Evolutionary conservation across 2,329 filamentous ascomycete genomes (phyloP).

Genomic region (Septoria petroselini): DNA sequence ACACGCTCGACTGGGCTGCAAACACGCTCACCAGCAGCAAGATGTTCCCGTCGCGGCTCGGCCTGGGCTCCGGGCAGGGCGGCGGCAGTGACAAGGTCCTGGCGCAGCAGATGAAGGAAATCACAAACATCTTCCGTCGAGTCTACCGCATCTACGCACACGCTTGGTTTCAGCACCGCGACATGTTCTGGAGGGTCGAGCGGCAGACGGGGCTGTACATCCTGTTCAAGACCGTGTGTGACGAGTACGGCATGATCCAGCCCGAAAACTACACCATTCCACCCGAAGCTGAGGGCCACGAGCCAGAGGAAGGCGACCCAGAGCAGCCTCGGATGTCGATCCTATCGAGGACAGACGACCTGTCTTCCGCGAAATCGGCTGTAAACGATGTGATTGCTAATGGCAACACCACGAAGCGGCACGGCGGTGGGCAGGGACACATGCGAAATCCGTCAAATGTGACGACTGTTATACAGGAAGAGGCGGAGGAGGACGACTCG

Average conservation of each 20-base stretch:
- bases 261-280: slow-evolving; percentile 96
- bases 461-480: slow-evolving; percentile 76
- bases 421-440: slow-evolving; percentile 56
- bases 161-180: slow-evolving; percentile 96
- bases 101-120: slow-evolving; percentile 68
- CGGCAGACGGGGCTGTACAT: slow-evolving; percentile 87
- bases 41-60: slow-evolving; percentile 85
- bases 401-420: slow-evolving; percentile 72
- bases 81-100: slow-evolving; percentile 37
- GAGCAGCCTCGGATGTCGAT: slow-evolving; percentile 18
- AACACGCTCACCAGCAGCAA: slow-evolving; percentile 92
- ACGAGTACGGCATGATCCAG: slow-evolving; percentile 82
- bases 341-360: slow-evolving; percentile 18
- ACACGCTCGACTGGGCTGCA: slow-evolving; percentile 96
- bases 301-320: slow-evolving; percentile 41
- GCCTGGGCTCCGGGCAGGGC: slow-evolving; percentile 45
- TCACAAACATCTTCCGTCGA: slow-evolving; percentile 91
- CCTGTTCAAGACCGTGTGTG: slow-evolving; percentile 96
- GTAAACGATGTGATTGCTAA: slow-evolving; percentile 51
- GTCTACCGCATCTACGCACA: slow-evolving; percentile 97
- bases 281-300: slow-evolving; percentile 82
- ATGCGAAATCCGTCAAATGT: slow-evolving; percentile 69
- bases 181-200: slow-evolving; percentile 93
- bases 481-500: slow-evolving; percentile 60
- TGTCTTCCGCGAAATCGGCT: slow-evolving; percentile 28